Evolutionary conservation across 148 eudicot genomes (phyloP), one percentile per base, ranked within the genome.

Genomic region (Rhododendron simsii): DNA sequence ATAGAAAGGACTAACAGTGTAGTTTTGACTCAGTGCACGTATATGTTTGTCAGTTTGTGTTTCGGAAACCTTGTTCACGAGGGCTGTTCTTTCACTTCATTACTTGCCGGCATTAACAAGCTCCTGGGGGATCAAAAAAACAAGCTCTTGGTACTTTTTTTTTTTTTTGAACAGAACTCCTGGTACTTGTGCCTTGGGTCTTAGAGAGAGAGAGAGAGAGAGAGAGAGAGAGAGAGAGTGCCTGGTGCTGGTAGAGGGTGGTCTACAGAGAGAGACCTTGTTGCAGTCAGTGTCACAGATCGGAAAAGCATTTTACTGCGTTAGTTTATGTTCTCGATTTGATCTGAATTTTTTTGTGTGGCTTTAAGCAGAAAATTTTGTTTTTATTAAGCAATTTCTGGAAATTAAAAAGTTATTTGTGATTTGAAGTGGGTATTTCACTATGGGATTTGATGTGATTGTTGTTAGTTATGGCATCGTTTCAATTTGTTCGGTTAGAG

Each of bases 221-320:
- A 77, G 37, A 6, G 47, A 76, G 61, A 18, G 21, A 18, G 21
- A 18, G 45, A 7, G 23, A 10, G 20, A 1, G 77, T 26, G 33
- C 35, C 21, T 35, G 79, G 45, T 76, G 6, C 69, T 61, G n/a
- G 37, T 37, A 7, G 44, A 39, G 21, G 4, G 61, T 15, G 61
- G 61, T 16, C 61, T 55, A 16, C 5, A 78, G 80, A 44, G 53
- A 44, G 44, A 76, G 51, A 41, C 35, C 14, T 30, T 50, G 33
- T 51, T 80, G 59, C 63, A 16, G 21, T 78, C 45, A 41, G 8
- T 41, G 45, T 41, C 53, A 50, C 41, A 80, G 45, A 61, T 87
- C 75, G 28, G 79, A n/a, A 83, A 86, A 44, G 81, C 81, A 55
- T 53, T 65, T 41, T 80, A 2, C 50, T 67, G 55, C 81, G 86